Conservation (phyloP, 2,329 filamentous ascomycete genomes). For the Bertia moriformis region DNA sequence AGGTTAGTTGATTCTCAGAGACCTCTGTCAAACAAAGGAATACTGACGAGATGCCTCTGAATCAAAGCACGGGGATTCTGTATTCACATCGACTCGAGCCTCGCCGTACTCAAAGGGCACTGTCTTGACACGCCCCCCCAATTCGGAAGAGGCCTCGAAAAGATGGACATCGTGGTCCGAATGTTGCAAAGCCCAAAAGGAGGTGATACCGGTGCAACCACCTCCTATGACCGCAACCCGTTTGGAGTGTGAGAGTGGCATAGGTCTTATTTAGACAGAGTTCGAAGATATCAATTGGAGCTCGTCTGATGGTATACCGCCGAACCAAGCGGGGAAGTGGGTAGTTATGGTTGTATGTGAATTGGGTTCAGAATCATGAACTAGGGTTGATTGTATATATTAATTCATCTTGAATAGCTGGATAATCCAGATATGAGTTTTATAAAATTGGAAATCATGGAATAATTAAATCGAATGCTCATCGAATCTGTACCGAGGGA, state of each 20-base stretch:
- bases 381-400: too few relatives aligned
- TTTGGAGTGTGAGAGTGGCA: constrained; percentile 36
- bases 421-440: too few relatives aligned
- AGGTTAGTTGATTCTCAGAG: not conserved
- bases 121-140: not conserved
- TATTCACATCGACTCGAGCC: not conserved
- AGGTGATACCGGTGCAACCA: constrained; percentile 63
- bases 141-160: not conserved
- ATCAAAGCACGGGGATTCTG: not conserved
- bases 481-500: too few relatives aligned
- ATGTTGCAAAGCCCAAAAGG: constrained; percentile 51
- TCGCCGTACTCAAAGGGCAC: not conserved
- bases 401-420: too few relatives aligned
- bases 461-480: too few relatives aligned
- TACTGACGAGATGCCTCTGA: not conserved
- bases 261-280: too few relatives aligned
- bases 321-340: too few relatives aligned
- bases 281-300: too few relatives aligned
- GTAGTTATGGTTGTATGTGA: too few relatives aligned
- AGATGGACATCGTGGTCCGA: not conserved
- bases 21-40: not conserved
- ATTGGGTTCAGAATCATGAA: too few relatives aligned
- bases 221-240: constrained; percentile 74
- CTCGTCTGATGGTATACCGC: too few relatives aligned
- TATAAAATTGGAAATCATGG: too few relatives aligned